A percentile compares a stretch with the other conserved stretches of the same genome.
These are phyloP conservation scores for Candida lessepsii DNA, from an alignment of 805 yeast genomes.

Conservation along the genomic window DNA sequence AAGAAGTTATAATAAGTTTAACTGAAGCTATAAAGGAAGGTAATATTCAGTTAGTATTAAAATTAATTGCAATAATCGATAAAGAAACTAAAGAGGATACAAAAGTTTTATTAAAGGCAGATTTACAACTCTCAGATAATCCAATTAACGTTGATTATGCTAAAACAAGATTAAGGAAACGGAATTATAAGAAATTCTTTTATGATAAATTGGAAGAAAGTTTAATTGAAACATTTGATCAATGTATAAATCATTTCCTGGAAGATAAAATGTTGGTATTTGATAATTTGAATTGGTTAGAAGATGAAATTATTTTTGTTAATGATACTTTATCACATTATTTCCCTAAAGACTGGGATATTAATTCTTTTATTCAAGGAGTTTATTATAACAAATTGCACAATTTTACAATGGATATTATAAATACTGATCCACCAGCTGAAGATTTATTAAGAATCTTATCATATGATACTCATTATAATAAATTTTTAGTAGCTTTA, in stretches of 20 bases:
- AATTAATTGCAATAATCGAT: slow-evolving; percentile 75
- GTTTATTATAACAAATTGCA: slow-evolving; percentile 70
- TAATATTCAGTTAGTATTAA: slow-evolving; percentile 64
- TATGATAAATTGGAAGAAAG: slow-evolving; percentile 56
- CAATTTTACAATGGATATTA: slow-evolving; percentile 58
- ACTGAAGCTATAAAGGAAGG: slow-evolving; percentile 73
- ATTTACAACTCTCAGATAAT: slow-evolving; percentile 24
- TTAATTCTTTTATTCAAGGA: slow-evolving; percentile 58
- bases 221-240: slow-evolving; percentile 63
- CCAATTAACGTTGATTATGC: slow-evolving; percentile 25
- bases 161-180: slow-evolving; percentile 33
- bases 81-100: slow-evolving; percentile 78
- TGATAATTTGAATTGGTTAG: slow-evolving; percentile 78
- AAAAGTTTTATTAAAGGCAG: slow-evolving; percentile 37
- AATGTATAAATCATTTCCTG: slow-evolving; percentile 56
- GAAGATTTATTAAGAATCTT: slow-evolving; percentile 68
- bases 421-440: slow-evolving; percentile 78
- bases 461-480: slow-evolving; percentile 71
- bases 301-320: slow-evolving; percentile 71
- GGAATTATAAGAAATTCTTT: slow-evolving; percentile 65
- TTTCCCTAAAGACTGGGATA: slow-evolving; percentile 75
- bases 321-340: slow-evolving; percentile 54
- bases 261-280: slow-evolving; percentile 55
- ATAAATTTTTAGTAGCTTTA: slow-evolving; percentile 31
- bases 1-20: slow-evolving; percentile 62